A percentile compares a stretch with the other conserved stretches of the same genome.
Conservation (phyloP, 371 early-diverging fungal genomes). For the Zancudomyces culisetae region DNA sequence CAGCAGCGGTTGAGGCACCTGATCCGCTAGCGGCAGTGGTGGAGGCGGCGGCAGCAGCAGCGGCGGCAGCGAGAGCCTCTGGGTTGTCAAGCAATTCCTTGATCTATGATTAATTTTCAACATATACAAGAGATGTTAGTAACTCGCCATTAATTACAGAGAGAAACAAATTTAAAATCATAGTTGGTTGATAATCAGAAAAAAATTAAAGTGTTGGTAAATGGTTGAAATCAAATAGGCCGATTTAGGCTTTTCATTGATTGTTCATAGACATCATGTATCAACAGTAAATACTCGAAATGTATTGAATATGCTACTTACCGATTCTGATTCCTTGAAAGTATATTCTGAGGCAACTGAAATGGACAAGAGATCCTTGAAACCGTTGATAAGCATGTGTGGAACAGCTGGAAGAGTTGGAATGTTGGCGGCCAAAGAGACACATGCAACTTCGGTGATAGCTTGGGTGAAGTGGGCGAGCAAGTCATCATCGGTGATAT, state of each 20-base stretch:
- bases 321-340: slow-evolving; percentile 78
- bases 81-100: slow-evolving; percentile 83
- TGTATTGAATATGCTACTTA: slow-evolving; percentile 25
- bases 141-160: too few relatives aligned
- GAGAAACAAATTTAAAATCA: slow-evolving; percentile 1
- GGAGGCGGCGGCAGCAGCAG: slow-evolving; percentile 40
- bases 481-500: slow-evolving; percentile 77
- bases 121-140: too few relatives aligned
- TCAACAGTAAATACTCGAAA: not conserved
- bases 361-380: slow-evolving; percentile 87
- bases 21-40: slow-evolving; percentile 17
- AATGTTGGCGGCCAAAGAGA: slow-evolving; percentile 86
- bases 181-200: slow-evolving; percentile 31
- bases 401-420: slow-evolving; percentile 95
- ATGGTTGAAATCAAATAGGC: slow-evolving; percentile 29
- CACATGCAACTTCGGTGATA: slow-evolving; percentile 73
- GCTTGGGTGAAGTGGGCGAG: slow-evolving; percentile 58
- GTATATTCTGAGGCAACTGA: slow-evolving; percentile 82
- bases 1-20: slow-evolving; percentile 15
- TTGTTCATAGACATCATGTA: slow-evolving; percentile 20
- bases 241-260: slow-evolving; percentile 16
- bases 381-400: slow-evolving; percentile 89
- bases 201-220: slow-evolving; percentile 51
- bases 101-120: slow-evolving; percentile 26
- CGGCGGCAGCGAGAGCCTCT: slow-evolving; percentile 72